phyloP scores from a whole-genome alignment of 1,139 yeast genomes.

The Yamadazyma songkhlaensis region DNA sequence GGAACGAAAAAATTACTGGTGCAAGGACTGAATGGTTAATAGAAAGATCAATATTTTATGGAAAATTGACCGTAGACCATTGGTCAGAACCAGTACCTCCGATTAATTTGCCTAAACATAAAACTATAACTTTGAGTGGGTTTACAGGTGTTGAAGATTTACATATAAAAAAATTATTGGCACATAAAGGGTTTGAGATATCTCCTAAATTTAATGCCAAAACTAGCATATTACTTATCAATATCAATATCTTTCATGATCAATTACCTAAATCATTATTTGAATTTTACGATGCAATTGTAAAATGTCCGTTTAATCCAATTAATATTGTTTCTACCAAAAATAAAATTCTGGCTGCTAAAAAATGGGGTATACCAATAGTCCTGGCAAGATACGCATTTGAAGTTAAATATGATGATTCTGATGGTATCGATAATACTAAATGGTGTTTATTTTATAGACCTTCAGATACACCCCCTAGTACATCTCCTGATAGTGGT shows the following conservation, averaged over 20 bases:
- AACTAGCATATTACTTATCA: slow-evolving; percentile 64
- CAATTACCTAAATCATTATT: slow-evolving; percentile 18
- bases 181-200: slow-evolving; percentile 48
- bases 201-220: slow-evolving; percentile 51
- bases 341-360: slow-evolving; percentile 55
- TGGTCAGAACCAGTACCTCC: slow-evolving; percentile 69
- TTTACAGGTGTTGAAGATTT: slow-evolving; percentile 79
- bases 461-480: background rate
- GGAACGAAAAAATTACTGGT: background rate
- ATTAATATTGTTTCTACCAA: slow-evolving; percentile 45
- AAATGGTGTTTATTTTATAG: slow-evolving; percentile 3
- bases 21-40: slow-evolving; percentile 79
- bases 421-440: background rate
- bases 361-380: slow-evolving; percentile 33
- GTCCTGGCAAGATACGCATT: slow-evolving; percentile 2
- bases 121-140: slow-evolving; percentile 70
- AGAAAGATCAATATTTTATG: slow-evolving; percentile 72
- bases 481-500: slow-evolving; percentile 5
- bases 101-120: slow-evolving; percentile 27
- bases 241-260: slow-evolving; percentile 48
- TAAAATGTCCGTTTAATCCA: slow-evolving; percentile 37
- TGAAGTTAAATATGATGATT: background rate
- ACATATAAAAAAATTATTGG: slow-evolving; percentile 66
- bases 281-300: slow-evolving; percentile 22
- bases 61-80: slow-evolving; percentile 51